Evolutionary conservation across 2,329 filamentous ascomycete genomes (phyloP), one percentile per base, ranked within the genome.

Genomic region (Ascochyta fabae): DNA sequence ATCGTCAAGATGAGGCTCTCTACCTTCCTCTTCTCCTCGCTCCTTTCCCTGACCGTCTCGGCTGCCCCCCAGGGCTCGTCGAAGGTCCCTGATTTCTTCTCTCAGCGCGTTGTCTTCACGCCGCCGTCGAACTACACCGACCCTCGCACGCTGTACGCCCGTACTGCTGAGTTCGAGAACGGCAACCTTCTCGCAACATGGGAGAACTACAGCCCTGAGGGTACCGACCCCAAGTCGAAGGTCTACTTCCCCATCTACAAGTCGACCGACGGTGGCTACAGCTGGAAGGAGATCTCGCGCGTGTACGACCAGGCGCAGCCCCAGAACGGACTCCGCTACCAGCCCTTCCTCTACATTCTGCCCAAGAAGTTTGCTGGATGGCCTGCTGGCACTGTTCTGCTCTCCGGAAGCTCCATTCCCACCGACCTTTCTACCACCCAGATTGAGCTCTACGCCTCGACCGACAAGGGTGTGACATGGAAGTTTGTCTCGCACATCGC

Each of bases 371-470:
- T 90, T 45, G 88, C 83, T 16, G 77, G 79, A 1, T 90, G 81
- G 66, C 75, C 80, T 1, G 81, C 81, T 4, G 89, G 88, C 2
- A 90, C 88, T 0, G 75, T 92, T 19, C 78, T 91, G 9, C 72
- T 83, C 7, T 80, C 86, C 0, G 87, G 86, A 1, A 87, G 82
- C 58, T 84, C 83, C 26, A 86, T 86, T 40, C 83, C 83, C 0
- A 78, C 73, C 35, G 62, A 90, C 70, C 78, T 89, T 26, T 86
- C 82, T 36, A 76, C 79, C 56, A 90, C 88, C 0, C 80, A 88
- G 59, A 88, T 91, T 44, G 88, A 90, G 58, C 76, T 91, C 7
- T 91, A 91, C 66, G 88, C 86, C 7, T 86, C 83, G 40, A 77
- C 71, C 7, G 86, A 91, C 67, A 75, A 77, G 40, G 88, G 87